Percentiles rank a stretch among this genome's conserved stretches.
Conservation (phyloP, 192 early-diverging fungal species). For the Gonapodya sp. region DNA sequence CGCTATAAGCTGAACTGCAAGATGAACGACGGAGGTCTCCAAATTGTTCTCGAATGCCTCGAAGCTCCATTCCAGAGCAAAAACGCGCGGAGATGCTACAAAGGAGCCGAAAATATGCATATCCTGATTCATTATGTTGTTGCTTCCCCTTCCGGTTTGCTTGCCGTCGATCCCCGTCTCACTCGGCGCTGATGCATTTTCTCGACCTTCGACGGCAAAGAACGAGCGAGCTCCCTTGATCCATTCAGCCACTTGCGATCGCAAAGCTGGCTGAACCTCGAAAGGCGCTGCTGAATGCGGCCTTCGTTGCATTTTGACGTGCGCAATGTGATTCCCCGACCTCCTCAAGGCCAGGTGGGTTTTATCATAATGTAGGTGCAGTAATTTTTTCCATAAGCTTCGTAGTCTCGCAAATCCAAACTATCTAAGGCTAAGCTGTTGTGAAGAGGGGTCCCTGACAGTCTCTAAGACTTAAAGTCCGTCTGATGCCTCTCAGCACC, state of each 20-base stretch:
- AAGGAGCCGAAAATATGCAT: not conserved
- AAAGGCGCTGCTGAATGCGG: not conserved
- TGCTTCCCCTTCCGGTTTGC: too few relatives aligned
- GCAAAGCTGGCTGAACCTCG: not conserved
- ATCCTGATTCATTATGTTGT: too few relatives aligned
- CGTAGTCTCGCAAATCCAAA: slow-evolving; percentile 4
- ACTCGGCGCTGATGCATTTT: too few relatives aligned
- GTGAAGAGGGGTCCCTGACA: not conserved
- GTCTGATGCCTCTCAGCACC: not conserved
- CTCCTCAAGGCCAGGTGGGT: too few relatives aligned
- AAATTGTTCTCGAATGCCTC: not conserved
- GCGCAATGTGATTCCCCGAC: too few relatives aligned
- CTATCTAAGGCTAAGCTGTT: not conserved
- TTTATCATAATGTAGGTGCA: not conserved
- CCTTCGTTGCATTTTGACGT: not conserved
- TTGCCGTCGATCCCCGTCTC: too few relatives aligned
- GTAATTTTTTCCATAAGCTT: too few relatives aligned
- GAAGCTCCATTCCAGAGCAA: not conserved
- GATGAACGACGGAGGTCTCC: not conserved
- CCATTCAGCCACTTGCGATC: not conserved
- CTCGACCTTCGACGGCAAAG: not conserved
- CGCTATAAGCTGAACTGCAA: not conserved
- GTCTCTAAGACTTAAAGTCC: too few relatives aligned
- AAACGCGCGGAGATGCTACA: not conserved
- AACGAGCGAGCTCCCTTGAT: not conserved